A percentile compares a stretch with the other conserved stretches of the same genome.
phyloP scores from a whole-genome alignment of 2,329 filamentous ascomycete genomes.

The Penicillium sumatraense region DNA sequence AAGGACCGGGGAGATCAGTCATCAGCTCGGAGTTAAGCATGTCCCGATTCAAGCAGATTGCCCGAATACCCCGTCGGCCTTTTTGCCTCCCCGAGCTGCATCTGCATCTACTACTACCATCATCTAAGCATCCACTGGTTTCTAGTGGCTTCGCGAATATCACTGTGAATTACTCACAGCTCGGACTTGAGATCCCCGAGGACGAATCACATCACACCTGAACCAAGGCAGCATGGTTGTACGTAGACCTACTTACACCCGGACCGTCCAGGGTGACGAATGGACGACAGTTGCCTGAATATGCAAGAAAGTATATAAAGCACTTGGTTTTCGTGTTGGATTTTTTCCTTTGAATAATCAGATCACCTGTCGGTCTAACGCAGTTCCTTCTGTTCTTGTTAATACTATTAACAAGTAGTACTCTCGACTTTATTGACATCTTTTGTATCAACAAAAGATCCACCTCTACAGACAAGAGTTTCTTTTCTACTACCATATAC shows the following conservation, averaged over 20 bases:
- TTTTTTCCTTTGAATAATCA: constrained; percentile 7
- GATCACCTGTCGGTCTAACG: constrained; percentile 5
- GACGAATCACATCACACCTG: constrained; percentile 7
- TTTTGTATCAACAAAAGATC: background rate
- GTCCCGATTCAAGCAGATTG: background rate
- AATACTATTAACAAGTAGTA: background rate
- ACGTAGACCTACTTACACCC: constrained; percentile 14
- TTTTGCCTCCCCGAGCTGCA: constrained; percentile 2
- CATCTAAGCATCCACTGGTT: background rate
- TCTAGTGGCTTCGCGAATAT: background rate
- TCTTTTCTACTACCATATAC: background rate
- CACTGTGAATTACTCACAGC: background rate
- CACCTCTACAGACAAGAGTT: background rate
- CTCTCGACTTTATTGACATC: background rate
- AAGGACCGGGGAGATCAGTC: background rate
- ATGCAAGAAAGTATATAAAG: constrained; percentile 15
- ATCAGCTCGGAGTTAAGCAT: background rate
- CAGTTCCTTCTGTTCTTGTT: background rate
- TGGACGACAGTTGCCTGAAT: constrained; percentile 13
- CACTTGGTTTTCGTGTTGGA: background rate
- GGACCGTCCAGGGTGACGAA: constrained; percentile 9
- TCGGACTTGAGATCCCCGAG: background rate
- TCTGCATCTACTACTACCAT: background rate
- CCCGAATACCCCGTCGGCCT: background rate
- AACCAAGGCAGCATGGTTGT: constrained; percentile 20